Base-by-base conservation (phyloP, 495 filamentous ascomycete species). In the Coniosporium apollinis region DNA sequence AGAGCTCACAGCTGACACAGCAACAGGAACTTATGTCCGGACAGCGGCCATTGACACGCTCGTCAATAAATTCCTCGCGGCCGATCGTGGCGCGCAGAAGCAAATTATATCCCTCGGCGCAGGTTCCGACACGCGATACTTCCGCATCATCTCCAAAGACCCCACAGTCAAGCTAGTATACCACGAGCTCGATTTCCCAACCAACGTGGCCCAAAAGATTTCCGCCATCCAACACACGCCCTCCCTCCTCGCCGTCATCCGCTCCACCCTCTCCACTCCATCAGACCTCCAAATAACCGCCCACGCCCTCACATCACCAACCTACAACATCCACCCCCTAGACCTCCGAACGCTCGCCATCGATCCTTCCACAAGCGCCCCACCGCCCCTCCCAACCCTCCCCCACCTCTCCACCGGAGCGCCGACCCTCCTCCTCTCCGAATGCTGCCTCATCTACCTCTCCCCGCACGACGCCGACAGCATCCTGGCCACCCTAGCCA, bases 101-200 rank as follows among this genome's bases (percentile, higher is more conserved):
- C 89, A 97, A 49, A 87, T 97, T 34, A 71, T 96, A 36, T 94
- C 85, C 2, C 70, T 97, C 1, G 89, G 91, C 30, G 89, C 89
- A 16, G 89, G 89, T 13, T 85, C 87, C 5, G 89, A 97, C 47
- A 97, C 89, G 5, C 70, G 89, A 14, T 74, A 69, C 46, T 81
- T 92, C 42, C 76, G 83, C 16, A 62, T 86, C 28, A 58, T 74
- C 22, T 41, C 41, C 5, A 33, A 48, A 42, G 20, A 13, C 48
- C 34, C 17, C 34, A 34, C 35, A 36, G 41, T 25, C 29, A 40
- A 40, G 28, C 51, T 94, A 19, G 47, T 74, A 36, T 97, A 96
- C 55, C 85, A 96, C 52, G 89, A 97, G 54, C 61, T 97, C 42
- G 89, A 96, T 57, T 97, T 96, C 53, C 63, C 79, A 0, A 55